A percentile compares a stretch with the other conserved stretches of the same genome.
Evolutionary conservation across 1,284 basidiomycete species (phyloP).

Genomic region (Apiotrichum akiyoshidainum): DNA sequence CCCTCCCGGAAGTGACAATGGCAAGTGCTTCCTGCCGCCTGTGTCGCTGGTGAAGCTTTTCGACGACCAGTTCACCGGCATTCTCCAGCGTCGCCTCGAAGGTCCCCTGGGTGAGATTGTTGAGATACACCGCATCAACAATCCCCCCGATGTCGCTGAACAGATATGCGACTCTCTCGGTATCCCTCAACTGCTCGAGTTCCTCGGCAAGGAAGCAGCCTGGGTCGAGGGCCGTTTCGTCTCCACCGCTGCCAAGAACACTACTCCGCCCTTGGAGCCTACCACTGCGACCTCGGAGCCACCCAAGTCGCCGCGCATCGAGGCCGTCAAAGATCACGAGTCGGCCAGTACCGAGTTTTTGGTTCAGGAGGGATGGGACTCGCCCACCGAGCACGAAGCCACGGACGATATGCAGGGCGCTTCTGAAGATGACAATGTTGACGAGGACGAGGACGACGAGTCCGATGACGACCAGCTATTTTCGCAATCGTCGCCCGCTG

Average conservation of each 20-base stretch:
- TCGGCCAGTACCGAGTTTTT: slow-evolving; percentile 1
- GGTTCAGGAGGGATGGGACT: slow-evolving; percentile 16
- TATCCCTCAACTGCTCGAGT: neutral
- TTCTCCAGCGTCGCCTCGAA: slow-evolving; percentile 1
- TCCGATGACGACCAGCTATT: neutral
- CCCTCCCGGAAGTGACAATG: no score
- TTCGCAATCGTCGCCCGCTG: neutral
- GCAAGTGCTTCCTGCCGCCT: slow-evolving; percentile 12
- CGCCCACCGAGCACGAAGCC: neutral
- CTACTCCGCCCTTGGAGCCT: neutral
- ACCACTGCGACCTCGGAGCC: slow-evolving; percentile 5
- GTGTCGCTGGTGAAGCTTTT: slow-evolving; percentile 8
- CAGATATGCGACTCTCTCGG: neutral
- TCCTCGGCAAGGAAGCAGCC: neutral
- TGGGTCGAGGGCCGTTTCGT: neutral
- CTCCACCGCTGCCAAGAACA: neutral
- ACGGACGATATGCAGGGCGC: no score
- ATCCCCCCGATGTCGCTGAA: neutral
- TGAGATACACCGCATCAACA: neutral
- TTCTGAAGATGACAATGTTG: neutral
- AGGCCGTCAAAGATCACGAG: slow-evolving; percentile 8
- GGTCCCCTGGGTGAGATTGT: slow-evolving; percentile 12
- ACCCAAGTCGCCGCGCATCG: slow-evolving; percentile 13
- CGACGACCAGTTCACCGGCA: slow-evolving; percentile 6
- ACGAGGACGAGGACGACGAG: slow-evolving; percentile 4